A percentile compares a stretch with the other conserved stretches of the same genome.
phyloP scores from a whole-genome alignment of 1,139 yeast genomes.

The Taphrina communis region DNA sequence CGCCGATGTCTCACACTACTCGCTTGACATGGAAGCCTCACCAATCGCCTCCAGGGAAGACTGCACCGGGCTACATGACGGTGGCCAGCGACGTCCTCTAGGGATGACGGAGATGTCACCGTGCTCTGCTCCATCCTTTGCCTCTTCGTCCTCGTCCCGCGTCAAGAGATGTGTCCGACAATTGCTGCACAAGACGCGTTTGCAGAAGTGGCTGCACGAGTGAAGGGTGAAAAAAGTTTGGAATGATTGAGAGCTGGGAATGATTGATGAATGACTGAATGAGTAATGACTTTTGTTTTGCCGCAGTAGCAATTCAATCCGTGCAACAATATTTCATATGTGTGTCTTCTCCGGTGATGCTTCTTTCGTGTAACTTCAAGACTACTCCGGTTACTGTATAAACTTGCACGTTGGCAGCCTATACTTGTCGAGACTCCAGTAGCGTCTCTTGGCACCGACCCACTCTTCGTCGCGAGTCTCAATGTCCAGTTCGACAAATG shows the following conservation, averaged over 20 bases:
- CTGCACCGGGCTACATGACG: background rate
- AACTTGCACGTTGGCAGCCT: conserved; percentile 42
- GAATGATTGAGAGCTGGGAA: background rate
- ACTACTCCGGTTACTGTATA: conserved; percentile 16
- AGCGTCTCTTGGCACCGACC: conserved; percentile 72
- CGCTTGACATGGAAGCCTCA: background rate
- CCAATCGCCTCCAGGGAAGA: background rate
- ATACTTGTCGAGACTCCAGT: conserved; percentile 59
- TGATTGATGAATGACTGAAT: conserved; percentile 1
- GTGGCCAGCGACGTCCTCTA: no score
- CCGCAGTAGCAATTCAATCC: background rate
- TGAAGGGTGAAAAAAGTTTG: background rate
- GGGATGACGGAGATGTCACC: no score
- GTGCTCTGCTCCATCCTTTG: no score
- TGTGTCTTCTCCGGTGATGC: no score
- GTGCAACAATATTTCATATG: no score
- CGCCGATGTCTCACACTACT: conserved; percentile 4
- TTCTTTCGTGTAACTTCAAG: no score
- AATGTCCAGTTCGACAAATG: conserved; percentile 55
- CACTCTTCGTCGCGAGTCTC: conserved; percentile 55
- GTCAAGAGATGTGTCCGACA: background rate
- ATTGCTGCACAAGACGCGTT: background rate
- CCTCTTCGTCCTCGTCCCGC: background rate
- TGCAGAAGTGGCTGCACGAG: background rate
- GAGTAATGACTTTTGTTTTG: background rate